Evolutionary conservation across 106 monocot species (phyloP), one percentile per base, ranked within the genome.

Genomic region (Apostasia ramifera): DNA sequence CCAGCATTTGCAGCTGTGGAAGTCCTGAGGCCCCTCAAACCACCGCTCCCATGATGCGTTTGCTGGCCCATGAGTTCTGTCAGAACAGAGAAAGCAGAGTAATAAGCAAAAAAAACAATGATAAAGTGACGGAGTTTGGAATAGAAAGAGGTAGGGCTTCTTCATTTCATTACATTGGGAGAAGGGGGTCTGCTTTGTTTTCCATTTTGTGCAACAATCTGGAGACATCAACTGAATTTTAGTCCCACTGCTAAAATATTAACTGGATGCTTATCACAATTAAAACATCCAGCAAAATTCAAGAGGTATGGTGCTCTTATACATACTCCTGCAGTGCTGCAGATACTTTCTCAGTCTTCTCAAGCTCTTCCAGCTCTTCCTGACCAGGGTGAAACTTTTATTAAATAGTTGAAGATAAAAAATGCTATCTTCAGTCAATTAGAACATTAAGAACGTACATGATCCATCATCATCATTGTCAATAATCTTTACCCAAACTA

Each of bases 1-100:
- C 86, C 84, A 86, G 80, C 89, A 93, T 73, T 52, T 83, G 79
- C 89, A 93, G 39, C 75, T 53, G 63, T 63, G 73, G 39, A 73
- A 52, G n/a, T 89, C 80, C 67, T 82, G 83, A 63, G 86, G 93
- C 15, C 86, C 86, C 73, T 89, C 89, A 40, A 93, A 93, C 93
- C 93, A 93, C 45, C 77, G 63, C 53, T 93, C 86, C 93, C 93
- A 89, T 1, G 56, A 66, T 39, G 72, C 47, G 53, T 68, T 80
- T 41, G 44, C 68, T 42, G 86, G 86, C 50, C 93, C 93, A 62
- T 39, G 73, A 1, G 86, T 89, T 80, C 89, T 93, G 82, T 60
- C 5, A 44, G 54, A 70, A 3, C 45, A 64, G 51, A 63, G 37
- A 73, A 37, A 47, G 26, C 38, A 40, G 61, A 7, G 48, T 45